These are phyloP conservation scores for Amanita fuliginea DNA, from an alignment of 768 basidiomycete genomes.

Conservation along the genomic window DNA sequence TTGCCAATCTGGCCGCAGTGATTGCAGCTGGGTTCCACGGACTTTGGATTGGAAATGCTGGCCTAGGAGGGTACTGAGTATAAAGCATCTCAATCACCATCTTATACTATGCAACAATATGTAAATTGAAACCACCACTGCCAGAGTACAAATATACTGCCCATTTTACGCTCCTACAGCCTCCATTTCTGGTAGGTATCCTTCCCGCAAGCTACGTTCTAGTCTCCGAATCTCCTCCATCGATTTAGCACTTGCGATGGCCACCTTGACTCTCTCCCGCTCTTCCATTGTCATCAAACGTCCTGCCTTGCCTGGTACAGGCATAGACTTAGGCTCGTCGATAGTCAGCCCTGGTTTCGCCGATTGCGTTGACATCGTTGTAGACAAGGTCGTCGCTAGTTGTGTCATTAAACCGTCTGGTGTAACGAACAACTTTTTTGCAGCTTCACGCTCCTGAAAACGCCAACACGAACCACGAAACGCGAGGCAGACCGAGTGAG, in stretches of 20 bases:
- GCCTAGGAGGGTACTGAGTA: slow-evolving; percentile 29
- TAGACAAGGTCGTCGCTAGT: slow-evolving; percentile 68
- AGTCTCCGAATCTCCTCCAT: slow-evolving; percentile 81
- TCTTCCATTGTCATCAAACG: slow-evolving; percentile 89
- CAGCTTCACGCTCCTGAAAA: slow-evolving; percentile 68
- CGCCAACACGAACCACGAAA: slow-evolving; percentile 9
- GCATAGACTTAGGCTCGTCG: slow-evolving; percentile 66
- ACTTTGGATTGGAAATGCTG: slow-evolving; percentile 53
- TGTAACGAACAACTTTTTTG: slow-evolving; percentile 70
- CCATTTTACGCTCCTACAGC: slow-evolving; percentile 58
- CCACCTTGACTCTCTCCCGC: slow-evolving; percentile 75
- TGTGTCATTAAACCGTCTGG: slow-evolving; percentile 67
- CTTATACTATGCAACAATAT: not conserved
- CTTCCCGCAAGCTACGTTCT: slow-evolving; percentile 75
- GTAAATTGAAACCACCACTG: slow-evolving; percentile 1
- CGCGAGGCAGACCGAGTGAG: slow-evolving; percentile 8
- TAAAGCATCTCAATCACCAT: not conserved
- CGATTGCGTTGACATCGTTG: slow-evolving; percentile 56
- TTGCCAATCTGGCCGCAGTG: slow-evolving; percentile 53
- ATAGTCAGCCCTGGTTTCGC: slow-evolving; percentile 54
- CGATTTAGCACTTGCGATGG: slow-evolving; percentile 84
- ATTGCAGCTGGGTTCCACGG: slow-evolving; percentile 58
- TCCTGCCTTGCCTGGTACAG: slow-evolving; percentile 57
- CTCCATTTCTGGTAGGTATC: slow-evolving; percentile 72
- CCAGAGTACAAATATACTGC: slow-evolving; percentile 3